Evolutionary conservation across 2,329 filamentous ascomycete genomes (phyloP).

Genomic region (Niveomyces coronatus): DNA sequence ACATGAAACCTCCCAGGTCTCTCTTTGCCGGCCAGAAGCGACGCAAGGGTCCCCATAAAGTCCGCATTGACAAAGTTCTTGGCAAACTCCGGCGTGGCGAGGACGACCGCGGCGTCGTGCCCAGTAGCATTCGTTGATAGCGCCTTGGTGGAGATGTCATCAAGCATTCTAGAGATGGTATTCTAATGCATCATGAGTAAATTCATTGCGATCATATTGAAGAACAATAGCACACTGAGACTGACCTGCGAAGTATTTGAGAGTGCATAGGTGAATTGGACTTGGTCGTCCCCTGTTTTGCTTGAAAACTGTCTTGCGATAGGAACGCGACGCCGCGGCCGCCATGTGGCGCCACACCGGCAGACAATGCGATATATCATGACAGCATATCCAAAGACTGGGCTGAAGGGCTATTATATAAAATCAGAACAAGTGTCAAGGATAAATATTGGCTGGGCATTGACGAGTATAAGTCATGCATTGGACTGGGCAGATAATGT

Average conservation of each 20-base stretch:
- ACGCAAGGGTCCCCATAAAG: constrained; percentile 33
- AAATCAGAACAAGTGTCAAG: too few species aligned
- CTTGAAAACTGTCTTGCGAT: constrained; percentile 1
- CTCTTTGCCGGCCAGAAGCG: constrained; percentile 33
- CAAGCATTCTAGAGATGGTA: constrained; percentile 13
- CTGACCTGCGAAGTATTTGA: constrained; percentile 7
- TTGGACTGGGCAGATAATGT: too few species aligned
- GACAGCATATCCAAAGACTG: not conserved
- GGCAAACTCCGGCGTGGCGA: constrained; percentile 39
- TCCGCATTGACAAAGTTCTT: constrained; percentile 33
- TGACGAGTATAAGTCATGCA: too few species aligned
- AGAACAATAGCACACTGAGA: too few species aligned
- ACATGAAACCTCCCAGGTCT: constrained; percentile 33
- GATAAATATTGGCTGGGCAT: too few species aligned
- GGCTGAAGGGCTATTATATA: too few species aligned
- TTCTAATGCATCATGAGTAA: constrained; percentile 13
- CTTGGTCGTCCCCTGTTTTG: constrained; percentile 3
- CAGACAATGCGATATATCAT: not conserved
- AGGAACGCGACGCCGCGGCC: constrained; percentile 4
- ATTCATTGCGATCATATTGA: not conserved
- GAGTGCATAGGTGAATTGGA: constrained; percentile 8
- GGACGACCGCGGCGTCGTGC: constrained; percentile 35
- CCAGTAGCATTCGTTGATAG: constrained; percentile 18
- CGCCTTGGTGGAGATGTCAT: constrained; percentile 15
- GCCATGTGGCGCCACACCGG: not conserved